A percentile compares a stretch with the other conserved stretches of the same genome.
Conservation (phyloP, 129 eudicot genomes). For the Flaveria linearis region DNA sequence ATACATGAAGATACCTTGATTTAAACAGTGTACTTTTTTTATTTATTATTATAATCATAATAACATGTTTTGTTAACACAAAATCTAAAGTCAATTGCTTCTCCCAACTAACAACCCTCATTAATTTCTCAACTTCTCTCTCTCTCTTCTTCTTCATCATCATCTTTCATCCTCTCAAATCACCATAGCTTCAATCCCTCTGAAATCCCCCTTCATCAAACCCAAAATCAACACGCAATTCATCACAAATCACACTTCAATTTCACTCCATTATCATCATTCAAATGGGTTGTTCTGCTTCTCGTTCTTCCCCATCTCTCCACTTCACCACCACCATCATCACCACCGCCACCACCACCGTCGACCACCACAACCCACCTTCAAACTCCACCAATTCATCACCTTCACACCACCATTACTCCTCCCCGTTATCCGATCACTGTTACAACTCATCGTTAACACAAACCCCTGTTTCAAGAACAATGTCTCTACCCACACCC, state of each 20-base stretch:
- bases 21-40: too few species aligned
- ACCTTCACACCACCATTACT: conserved; percentile 37
- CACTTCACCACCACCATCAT: conserved; percentile 40
- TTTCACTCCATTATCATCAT: neutral
- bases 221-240: neutral
- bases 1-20: too few species aligned
- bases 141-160: neutral
- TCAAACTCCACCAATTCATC: conserved; percentile 51
- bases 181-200: conserved; percentile 24
- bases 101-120: conserved; percentile 38
- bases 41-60: too few species aligned
- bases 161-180: conserved; percentile 17
- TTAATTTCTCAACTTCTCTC: conserved; percentile 25
- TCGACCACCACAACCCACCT: conserved; percentile 39
- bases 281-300: conserved; percentile 91
- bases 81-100: conserved; percentile 34
- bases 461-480: conserved; percentile 66
- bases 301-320: conserved; percentile 47
- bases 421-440: conserved; percentile 43
- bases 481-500: conserved; percentile 78
- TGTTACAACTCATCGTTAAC: conserved; percentile 42
- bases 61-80: too few species aligned
- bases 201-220: neutral
- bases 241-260: conserved; percentile 6
- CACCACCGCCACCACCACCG: conserved; percentile 20